Evolutionary conservation across 768 basidiomycete species (phyloP), one percentile per base, ranked within the genome.

Genomic region (Cantharellus cinnabarinus): DNA sequence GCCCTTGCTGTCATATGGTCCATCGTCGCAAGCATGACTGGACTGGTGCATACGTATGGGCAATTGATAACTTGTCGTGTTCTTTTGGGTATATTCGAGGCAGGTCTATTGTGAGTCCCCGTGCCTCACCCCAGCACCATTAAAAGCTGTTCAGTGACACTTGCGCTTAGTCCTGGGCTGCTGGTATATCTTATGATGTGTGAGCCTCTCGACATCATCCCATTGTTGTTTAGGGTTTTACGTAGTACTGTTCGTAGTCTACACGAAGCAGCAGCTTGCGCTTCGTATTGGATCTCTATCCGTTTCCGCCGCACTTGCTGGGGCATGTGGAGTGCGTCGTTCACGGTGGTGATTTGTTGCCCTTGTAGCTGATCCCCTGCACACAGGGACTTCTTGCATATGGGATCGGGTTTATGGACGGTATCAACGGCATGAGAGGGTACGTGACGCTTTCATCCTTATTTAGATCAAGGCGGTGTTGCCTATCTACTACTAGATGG

Each of bases 21-120:
- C 4, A 59, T 61, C 5, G 41, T 61, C 34, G 60, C 60, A 4
- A 40, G 39, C 7, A 58, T 58, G 15, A 61, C 60, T 4, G 58
- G 58, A 15, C 0, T 61, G 15, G 42, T 58, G 20, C 57, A 61
- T 4, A 59, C 58, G 4, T 61, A 61, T 48, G 5, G 15, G 7
- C 58, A 57, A 42, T 44, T 61, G 15, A 14, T 59, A 41, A 57
- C 58, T 0, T 58, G 59, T 42, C 44, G 60, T 7, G 37, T 61
- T 20, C 20, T 61, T n/a, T 44, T 61, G 5, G 60, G 60, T 29
- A 37, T 57, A 4, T 60, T 61, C 35, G 60, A 61, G 50, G 60
- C 58, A 20, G 60, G 60, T 35, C 58, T 61, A 14, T 61, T 61
- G 52, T 54, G 52, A 10, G 52, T 10, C 7, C 52, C 35, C 1